These are phyloP conservation scores for Taphrina wiesneri DNA, from an alignment of 1,139 yeast species.

Conservation along the genomic window DNA sequence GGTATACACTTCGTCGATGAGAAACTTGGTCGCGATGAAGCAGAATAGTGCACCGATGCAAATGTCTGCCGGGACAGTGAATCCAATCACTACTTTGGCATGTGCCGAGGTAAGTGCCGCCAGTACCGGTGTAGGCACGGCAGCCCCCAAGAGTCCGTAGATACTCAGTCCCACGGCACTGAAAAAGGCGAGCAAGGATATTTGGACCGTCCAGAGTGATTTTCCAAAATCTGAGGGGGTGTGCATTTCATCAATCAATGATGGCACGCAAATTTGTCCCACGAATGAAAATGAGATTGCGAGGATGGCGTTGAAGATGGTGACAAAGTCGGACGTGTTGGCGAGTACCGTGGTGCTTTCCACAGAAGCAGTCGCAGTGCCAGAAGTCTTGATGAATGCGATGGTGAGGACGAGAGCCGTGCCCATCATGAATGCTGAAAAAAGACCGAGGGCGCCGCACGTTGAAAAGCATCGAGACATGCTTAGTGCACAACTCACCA, in stretches of 20 bases:
- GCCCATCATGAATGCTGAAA: not conserved
- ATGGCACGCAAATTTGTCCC: slow-evolving; percentile 5
- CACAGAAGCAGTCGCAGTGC: not conserved
- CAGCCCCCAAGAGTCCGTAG: not conserved
- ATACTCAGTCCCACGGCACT: not conserved
- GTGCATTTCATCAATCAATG: slow-evolving; percentile 6
- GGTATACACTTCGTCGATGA: not conserved
- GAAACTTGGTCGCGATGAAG: slow-evolving; percentile 4
- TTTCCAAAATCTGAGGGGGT: not conserved
- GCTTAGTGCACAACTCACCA: not conserved
- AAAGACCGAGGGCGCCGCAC: slow-evolving; percentile 8
- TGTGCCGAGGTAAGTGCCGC: not conserved
- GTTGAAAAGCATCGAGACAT: slow-evolving; percentile 1
- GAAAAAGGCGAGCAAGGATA: slow-evolving; percentile 3
- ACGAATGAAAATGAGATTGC: slow-evolving; percentile 3
- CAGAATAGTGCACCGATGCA: slow-evolving; percentile 10
- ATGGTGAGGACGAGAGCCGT: not conserved
- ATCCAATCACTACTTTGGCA: not conserved
- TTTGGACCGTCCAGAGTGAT: slow-evolving; percentile 7
- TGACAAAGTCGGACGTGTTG: slow-evolving; percentile 6
- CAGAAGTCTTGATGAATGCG: not conserved
- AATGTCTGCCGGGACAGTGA: slow-evolving; percentile 5
- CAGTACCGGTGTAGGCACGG: not conserved
- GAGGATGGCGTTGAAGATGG: not conserved
- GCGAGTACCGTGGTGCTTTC: not conserved